Percentiles rank a stretch among this genome's conserved stretches.
Conservation (phyloP, 805 yeast genomes). For the Monosporozyma aerobia region DNA sequence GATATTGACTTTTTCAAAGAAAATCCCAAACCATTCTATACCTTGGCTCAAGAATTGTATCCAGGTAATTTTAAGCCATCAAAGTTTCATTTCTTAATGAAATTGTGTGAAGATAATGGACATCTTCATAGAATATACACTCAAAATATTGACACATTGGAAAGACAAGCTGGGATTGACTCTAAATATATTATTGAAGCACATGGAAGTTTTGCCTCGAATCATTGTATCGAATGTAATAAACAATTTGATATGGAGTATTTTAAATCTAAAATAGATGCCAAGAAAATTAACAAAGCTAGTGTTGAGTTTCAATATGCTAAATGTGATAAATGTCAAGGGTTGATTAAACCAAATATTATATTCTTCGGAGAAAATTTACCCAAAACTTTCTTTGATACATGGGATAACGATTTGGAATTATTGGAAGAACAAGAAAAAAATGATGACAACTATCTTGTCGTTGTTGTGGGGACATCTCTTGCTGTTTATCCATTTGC, state of each 20-base stretch:
- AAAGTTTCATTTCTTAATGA: conserved; percentile 65
- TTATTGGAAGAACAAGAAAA: conserved; percentile 27
- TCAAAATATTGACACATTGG: conserved; percentile 89
- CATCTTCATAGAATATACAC: conserved; percentile 67
- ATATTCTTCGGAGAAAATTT: conserved; percentile 90
- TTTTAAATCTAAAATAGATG: conserved; percentile 29
- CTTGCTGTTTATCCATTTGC: conserved; percentile 89
- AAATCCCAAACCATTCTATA: conserved; percentile 76
- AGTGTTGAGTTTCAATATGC: conserved; percentile 24
- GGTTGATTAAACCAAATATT: conserved; percentile 85
- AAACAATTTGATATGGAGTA: conserved; percentile 41
- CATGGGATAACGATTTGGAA: conserved; percentile 48
- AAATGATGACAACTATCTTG: conserved; percentile 41
- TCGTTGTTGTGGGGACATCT: conserved; percentile 88
- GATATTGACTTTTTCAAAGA: conserved; percentile 73
- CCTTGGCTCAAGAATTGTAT: conserved; percentile 72
- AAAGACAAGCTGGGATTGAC: conserved; percentile 69
- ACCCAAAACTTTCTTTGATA: conserved; percentile 59
- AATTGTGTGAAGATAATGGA: conserved; percentile 54
- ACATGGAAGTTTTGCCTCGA: conserved; percentile 84
- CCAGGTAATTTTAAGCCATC: conserved; percentile 88
- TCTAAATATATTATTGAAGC: conserved; percentile 72
- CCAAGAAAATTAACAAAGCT: conserved; percentile 1
- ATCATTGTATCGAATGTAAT: conserved; percentile 74
- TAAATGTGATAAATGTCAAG: conserved; percentile 54